These are phyloP conservation scores for Effrenium voratum DNA, from an alignment of 73 alveolate genomes.

Conservation along the genomic window DNA sequence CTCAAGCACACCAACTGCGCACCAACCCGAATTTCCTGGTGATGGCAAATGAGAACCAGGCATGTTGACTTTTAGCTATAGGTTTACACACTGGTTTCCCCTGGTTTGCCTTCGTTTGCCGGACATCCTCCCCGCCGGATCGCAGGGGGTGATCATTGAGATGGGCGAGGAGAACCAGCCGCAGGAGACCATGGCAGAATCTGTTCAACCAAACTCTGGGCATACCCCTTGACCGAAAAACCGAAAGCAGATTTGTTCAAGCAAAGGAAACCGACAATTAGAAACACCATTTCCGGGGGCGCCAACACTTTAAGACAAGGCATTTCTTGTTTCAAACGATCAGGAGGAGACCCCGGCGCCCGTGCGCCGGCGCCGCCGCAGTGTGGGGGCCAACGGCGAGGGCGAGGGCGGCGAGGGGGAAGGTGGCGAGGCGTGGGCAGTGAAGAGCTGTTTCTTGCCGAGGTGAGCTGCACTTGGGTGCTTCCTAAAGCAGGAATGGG, in stretches of 20 bases:
- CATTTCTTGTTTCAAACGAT: too few relatives aligned
- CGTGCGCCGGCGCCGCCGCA: conserved; percentile 46
- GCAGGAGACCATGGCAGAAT: neutral
- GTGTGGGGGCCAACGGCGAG: conserved; percentile 11
- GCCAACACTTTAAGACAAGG: too few relatives aligned
- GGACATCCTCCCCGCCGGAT: neutral
- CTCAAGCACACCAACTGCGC: too few relatives aligned
- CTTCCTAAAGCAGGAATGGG: neutral
- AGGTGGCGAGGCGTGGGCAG: neutral
- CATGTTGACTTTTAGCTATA: too few relatives aligned
- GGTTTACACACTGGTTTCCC: too few relatives aligned
- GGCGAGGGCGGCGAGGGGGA: neutral
- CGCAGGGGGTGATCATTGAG: conserved; percentile 52
- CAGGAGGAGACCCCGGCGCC: neutral
- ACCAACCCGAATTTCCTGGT: too few relatives aligned
- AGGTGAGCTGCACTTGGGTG: neutral
- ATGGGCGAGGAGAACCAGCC: conserved; percentile 8
- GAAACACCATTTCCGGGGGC: too few relatives aligned
- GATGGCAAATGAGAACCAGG: too few relatives aligned
- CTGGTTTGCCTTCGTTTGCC: too few relatives aligned
- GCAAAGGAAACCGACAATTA: too few relatives aligned
- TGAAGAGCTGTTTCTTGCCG: neutral
- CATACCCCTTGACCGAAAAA: too few relatives aligned
- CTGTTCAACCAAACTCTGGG: neutral
- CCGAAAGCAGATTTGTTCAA: too few relatives aligned